A percentile compares a stretch with the other conserved stretches of the same genome.
These are phyloP conservation scores for Capsaspora owczarzaki DNA, from an alignment of 78 protist genomes.

Conservation along the genomic window DNA sequence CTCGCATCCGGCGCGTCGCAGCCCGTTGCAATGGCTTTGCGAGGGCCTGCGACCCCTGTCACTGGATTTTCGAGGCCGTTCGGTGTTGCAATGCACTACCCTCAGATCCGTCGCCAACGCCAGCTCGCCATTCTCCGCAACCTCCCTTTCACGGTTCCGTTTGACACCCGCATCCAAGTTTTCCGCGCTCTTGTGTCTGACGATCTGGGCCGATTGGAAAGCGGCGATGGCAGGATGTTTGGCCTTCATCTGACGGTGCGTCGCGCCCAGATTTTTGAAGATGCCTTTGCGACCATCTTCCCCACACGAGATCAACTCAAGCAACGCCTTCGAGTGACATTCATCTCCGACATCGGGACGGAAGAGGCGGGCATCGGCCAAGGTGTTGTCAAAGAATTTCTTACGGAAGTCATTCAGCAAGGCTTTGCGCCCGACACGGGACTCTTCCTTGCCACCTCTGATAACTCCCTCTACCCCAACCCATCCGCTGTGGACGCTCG, in stretches of 20 bases:
- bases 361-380: constrained; percentile 13
- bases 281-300: neutral
- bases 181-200: neutral
- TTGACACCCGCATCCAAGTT: neutral
- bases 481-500: neutral
- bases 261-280: neutral
- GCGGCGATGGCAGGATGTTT: neutral
- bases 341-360: neutral
- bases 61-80: no score
- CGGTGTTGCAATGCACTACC: no score
- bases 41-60: no score
- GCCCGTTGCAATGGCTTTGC: no score
- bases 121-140: neutral
- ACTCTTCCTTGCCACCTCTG: neutral
- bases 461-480: constrained; percentile 3
- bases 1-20: no score
- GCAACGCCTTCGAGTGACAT: neutral
- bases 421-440: constrained; percentile 16
- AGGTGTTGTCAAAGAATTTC: constrained; percentile 21
- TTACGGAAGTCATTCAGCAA: neutral
- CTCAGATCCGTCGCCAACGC: no score
- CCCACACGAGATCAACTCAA: neutral
- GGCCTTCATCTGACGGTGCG: neutral
- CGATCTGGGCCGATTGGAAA: no score
- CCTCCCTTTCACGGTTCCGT: neutral